Conservation (phyloP, 208 protist species). For the Trypanosoma grayi region DNA sequence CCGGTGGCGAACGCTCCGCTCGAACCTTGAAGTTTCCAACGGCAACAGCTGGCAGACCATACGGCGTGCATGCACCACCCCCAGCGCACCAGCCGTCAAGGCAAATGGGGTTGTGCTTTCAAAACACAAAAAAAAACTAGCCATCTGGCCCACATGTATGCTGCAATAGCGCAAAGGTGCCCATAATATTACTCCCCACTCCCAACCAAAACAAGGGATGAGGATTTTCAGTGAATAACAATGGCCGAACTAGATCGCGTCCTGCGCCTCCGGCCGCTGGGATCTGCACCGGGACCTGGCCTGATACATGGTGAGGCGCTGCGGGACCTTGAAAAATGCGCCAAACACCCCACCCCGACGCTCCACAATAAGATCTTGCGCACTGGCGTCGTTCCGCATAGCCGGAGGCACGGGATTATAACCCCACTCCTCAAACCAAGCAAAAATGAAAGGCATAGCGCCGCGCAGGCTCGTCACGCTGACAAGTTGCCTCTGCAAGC, state of each 20-base stretch:
- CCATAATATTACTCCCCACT: not conserved
- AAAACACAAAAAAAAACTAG: not conserved
- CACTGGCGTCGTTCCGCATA: slow-evolving; percentile 12
- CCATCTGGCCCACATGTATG: not conserved
- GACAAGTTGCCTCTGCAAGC: slow-evolving; percentile 17
- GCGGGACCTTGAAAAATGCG: not conserved
- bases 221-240: not conserved
- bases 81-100: not conserved
- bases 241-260: not conserved
- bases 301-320: slow-evolving; percentile 1
- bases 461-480: slow-evolving; percentile 28
- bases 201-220: not conserved
- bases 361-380: slow-evolving; percentile 25
- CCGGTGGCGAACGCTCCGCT: not conserved
- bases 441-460: slow-evolving; percentile 1
- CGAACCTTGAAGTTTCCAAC: not conserved
- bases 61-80: not conserved
- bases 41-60: slow-evolving; percentile 2
- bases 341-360: not conserved
- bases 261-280: not conserved
- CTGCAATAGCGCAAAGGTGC: not conserved
- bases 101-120: not conserved
- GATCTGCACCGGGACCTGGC: not conserved
- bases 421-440: slow-evolving; percentile 32
- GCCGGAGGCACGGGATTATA: slow-evolving; percentile 25